These are phyloP conservation scores for Trypanosoma scelopori DNA, from an alignment of 208 protist genomes.

Conservation along the genomic window DNA sequence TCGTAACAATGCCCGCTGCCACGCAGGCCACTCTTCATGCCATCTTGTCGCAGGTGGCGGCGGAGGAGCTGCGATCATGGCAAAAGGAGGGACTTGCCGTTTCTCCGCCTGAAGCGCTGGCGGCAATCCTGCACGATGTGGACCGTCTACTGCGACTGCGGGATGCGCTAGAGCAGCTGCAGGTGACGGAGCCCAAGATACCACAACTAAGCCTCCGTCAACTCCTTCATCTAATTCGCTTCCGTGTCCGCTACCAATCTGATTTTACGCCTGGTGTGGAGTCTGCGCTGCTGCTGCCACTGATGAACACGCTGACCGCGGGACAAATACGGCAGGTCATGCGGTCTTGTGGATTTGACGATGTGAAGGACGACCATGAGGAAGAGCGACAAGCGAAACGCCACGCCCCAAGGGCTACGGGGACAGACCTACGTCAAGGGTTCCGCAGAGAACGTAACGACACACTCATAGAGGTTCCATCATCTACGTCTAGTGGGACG, in stretches of 20 bases:
- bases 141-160: conserved; percentile 49
- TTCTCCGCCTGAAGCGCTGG: not conserved
- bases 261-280: conserved; percentile 50
- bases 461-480: conserved; percentile 12
- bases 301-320: conserved; percentile 74
- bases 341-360: conserved; percentile 35
- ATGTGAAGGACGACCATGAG: conserved; percentile 2
- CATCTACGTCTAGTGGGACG: not conserved
- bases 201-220: conserved; percentile 72
- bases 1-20: conserved; percentile 70
- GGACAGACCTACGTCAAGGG: conserved; percentile 1
- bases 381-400: not conserved
- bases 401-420: not conserved
- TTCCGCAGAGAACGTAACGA: conserved; percentile 15
- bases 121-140: conserved; percentile 22
- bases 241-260: conserved; percentile 55
- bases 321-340: conserved; percentile 67
- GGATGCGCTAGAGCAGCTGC: conserved; percentile 47
- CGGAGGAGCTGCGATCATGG: conserved; percentile 32
- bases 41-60: conserved; percentile 51
- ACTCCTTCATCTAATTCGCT: conserved; percentile 62
- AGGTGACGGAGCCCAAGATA: conserved; percentile 62
- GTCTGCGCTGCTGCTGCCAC: conserved; percentile 62
- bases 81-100: conserved; percentile 11
- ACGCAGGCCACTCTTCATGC: conserved; percentile 40